Evolutionary conservation across 257 asterid genomes (phyloP).

Genomic region (Rubia yunnanensis): DNA sequence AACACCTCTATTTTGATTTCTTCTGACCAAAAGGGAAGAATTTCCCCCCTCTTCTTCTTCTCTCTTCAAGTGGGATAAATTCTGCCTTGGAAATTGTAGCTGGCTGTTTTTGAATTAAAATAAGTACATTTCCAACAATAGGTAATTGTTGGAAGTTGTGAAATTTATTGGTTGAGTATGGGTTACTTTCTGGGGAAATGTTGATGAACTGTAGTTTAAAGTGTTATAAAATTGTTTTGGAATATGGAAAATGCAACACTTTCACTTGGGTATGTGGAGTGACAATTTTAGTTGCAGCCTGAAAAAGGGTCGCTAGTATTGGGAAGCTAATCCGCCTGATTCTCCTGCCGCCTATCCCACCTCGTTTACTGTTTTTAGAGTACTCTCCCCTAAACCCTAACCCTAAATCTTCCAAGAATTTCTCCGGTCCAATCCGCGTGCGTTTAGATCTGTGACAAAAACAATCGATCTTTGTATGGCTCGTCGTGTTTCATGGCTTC

Average conservation of each 20-base stretch:
- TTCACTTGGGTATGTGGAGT: background rate
- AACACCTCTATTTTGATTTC: background rate
- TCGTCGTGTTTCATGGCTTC: too few species aligned
- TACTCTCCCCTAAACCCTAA: conserved; percentile 3
- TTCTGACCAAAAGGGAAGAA: background rate
- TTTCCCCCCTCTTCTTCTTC: background rate
- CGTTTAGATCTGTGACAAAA: too few species aligned
- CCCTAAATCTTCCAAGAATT: too few species aligned
- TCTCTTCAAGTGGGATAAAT: conserved; percentile 1
- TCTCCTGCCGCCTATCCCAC: conserved; percentile 25
- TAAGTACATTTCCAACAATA: background rate
- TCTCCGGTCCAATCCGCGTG: too few species aligned
- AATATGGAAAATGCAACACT: background rate
- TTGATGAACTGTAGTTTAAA: conserved; percentile 11
- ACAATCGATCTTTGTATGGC: too few species aligned
- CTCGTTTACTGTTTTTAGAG: conserved; percentile 20
- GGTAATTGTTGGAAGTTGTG: conserved; percentile 25
- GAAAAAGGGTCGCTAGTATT: background rate
- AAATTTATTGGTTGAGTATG: conserved; percentile 11
- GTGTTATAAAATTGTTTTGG: background rate
- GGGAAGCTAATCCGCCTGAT: conserved; percentile 9
- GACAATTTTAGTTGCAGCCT: conserved; percentile 3
- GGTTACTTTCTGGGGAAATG: conserved; percentile 17
- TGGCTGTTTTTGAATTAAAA: background rate
- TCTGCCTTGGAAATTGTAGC: conserved; percentile 41